Conservation (phyloP, 352 stramenopile genomes). For the Phytophthora fragariae region DNA sequence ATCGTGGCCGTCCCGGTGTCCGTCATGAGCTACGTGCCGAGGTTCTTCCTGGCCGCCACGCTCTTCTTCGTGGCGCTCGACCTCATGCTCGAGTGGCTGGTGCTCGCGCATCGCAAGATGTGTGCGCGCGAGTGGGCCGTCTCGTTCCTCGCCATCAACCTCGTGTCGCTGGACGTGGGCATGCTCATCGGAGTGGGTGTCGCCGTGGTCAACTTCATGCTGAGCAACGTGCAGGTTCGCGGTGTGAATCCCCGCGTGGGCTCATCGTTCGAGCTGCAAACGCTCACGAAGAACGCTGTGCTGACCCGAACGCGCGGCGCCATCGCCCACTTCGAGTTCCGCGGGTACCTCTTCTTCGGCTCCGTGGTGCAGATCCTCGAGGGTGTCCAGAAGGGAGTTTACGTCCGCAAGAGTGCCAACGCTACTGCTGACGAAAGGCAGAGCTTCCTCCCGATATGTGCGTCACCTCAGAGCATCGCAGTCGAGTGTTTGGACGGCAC, state of each 20-base stretch:
- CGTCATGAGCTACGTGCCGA: slow-evolving; percentile 95
- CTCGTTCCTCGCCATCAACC: slow-evolving; percentile 95
- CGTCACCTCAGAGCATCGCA: slow-evolving; percentile 36
- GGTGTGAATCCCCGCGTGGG: slow-evolving; percentile 55
- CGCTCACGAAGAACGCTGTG: slow-evolving; percentile 48
- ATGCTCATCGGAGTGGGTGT: slow-evolving; percentile 93
- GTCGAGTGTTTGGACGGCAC: slow-evolving; percentile 73
- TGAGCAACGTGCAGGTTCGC: slow-evolving; percentile 72
- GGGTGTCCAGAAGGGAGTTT: slow-evolving; percentile 68
- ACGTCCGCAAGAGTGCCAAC: slow-evolving; percentile 44
- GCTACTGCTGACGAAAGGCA: not conserved
- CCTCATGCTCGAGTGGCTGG: slow-evolving; percentile 97
- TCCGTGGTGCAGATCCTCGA: slow-evolving; percentile 77
- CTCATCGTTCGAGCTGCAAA: slow-evolving; percentile 17
- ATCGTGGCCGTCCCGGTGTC: slow-evolving; percentile 91
- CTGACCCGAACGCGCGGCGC: slow-evolving; percentile 54
- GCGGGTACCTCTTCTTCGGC: slow-evolving; percentile 84
- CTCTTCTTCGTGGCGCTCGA: slow-evolving; percentile 97
- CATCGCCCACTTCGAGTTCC: slow-evolving; percentile 74
- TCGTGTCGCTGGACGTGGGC: slow-evolving; percentile 93
- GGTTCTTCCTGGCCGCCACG: slow-evolving; percentile 97
- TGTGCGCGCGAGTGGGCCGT: slow-evolving; percentile 92
- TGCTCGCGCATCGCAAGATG: slow-evolving; percentile 79
- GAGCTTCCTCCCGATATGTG: slow-evolving; percentile 45
- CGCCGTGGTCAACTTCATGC: slow-evolving; percentile 79